Conservation (phyloP, 1,284 basidiomycete species). For the Ceratobasidium sp. region DNA sequence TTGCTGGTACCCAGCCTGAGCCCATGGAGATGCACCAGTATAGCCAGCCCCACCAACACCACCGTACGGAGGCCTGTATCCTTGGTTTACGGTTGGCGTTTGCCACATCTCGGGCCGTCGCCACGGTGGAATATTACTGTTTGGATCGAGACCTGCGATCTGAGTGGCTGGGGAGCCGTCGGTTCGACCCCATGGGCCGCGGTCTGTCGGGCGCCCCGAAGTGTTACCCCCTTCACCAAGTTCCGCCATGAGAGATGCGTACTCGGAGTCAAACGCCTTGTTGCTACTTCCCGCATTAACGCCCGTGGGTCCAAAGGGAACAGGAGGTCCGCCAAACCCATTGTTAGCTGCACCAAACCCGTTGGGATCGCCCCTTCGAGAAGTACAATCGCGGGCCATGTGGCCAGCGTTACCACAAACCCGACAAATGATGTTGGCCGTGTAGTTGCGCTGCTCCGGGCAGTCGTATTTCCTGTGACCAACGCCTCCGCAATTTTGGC, state of each 20-base stretch:
- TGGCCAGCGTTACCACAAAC: constrained; percentile 95
- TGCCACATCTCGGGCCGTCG: constrained; percentile 85
- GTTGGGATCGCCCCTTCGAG: constrained; percentile 81
- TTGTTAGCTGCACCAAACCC: constrained; percentile 61
- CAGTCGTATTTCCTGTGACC: constrained; percentile 98
- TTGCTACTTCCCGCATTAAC: constrained; percentile 61
- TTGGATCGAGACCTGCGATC: constrained; percentile 76
- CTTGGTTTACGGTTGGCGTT: constrained; percentile 45
- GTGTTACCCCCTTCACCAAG: constrained; percentile 82
- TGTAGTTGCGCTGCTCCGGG: constrained; percentile 95
- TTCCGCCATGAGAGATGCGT: constrained; percentile 97
- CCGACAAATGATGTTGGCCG: constrained; percentile 97
- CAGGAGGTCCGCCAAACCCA: constrained; percentile 55
- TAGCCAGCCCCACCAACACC: constrained; percentile 40
- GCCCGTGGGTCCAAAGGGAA: constrained; percentile 57
- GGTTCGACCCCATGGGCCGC: constrained; percentile 46
- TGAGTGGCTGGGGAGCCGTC: constrained; percentile 65
- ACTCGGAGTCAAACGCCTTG: constrained; percentile 94
- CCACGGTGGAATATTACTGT: constrained; percentile 87
- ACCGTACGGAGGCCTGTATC: constrained; percentile 45
- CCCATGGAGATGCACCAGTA: constrained; percentile 30
- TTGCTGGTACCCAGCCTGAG: constrained; percentile 46
- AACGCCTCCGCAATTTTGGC: constrained; percentile 96
- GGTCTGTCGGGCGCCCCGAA: constrained; percentile 43
- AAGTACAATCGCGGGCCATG: constrained; percentile 95